Evolutionary conservation across 805 yeast genomes (phyloP).

Genomic region (Yamadazyma paraphyllophila): DNA sequence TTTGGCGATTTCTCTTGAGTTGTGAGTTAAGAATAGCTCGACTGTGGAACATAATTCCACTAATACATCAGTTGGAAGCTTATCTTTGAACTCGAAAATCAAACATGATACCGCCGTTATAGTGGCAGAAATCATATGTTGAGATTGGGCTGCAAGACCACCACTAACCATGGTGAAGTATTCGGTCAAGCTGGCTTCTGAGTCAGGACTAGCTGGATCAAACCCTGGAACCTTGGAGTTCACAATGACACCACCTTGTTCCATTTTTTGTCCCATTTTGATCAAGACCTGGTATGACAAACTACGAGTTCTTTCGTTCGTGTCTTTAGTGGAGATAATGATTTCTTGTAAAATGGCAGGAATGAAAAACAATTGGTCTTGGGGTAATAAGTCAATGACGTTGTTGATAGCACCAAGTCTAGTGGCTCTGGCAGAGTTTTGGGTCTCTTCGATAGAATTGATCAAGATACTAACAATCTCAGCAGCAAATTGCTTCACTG

Average conservation of each 20-base stretch:
- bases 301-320: constrained; percentile 87
- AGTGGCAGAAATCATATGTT: constrained; percentile 94
- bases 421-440: constrained; percentile 76
- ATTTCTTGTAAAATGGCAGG: constrained; percentile 84
- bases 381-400: constrained; percentile 62
- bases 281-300: constrained; percentile 73
- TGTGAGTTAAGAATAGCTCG: constrained; percentile 85
- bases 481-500: constrained; percentile 50
- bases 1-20: constrained; percentile 90
- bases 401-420: constrained; percentile 68
- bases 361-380: constrained; percentile 65
- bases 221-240: constrained; percentile 67
- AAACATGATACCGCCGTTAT: constrained; percentile 87
- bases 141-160: constrained; percentile 90
- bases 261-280: constrained; percentile 78
- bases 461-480: constrained; percentile 62
- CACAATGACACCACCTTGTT: constrained; percentile 61
- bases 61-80: constrained; percentile 57
- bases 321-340: constrained; percentile 86
- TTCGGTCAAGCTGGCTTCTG: constrained; percentile 71
- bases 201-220: constrained; percentile 58
- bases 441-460: constrained; percentile 54
- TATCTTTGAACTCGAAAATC: constrained; percentile 77
- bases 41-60: constrained; percentile 81
- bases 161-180: constrained; percentile 92